Base-by-base conservation (phyloP, 73 alveolate genomes). In the Paraurostyla sp. region DNA sequence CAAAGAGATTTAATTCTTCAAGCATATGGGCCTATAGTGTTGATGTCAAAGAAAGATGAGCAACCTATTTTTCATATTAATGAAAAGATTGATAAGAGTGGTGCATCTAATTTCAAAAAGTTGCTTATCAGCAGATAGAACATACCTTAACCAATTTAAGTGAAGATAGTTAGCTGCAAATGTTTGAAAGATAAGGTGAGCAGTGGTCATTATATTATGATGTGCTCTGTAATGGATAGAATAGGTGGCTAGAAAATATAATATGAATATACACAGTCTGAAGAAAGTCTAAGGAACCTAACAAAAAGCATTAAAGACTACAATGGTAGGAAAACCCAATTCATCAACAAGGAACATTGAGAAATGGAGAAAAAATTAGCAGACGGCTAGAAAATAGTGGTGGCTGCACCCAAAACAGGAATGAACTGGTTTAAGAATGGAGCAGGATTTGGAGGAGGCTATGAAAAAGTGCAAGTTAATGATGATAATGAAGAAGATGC, bases 1-100 rank as follows among this genome's bases (percentile, higher is more conserved):
- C 88, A 89, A 56, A 78, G 89, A 45, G 71, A 87, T 22, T 41
- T 54, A 30, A 89, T 89, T 48, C 68, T 62, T 38, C 23, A 80
- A 27, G 80, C 86, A n/a, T 89, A 78, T 50, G 94, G 94, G 7
- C 94, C 94, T 0, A 36, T 89, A 13, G 85, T 89, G 32, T 76
- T 57, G 49, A 58, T 46, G 59, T 25, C 65, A 20, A 89, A 87
- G 69, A 89, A 50, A 65, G 46, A 68, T n/a, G 84, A 33, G 71
- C 91, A 13, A 9, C 88, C 75, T 13, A 51, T 48, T 41, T 89
- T 65, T 54, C 65, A 65, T 62, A 54, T 76, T 46, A 63, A 43
- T 29, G 54, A 76, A 59, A 88, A 60, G 45, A 27, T 29, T 30
- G 49, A 48, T 36, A 36, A 73, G 46, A 36, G 46, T 9, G 73